Percentiles rank a stretch among this genome's conserved stretches.
These are phyloP conservation scores for Marchantia paleacea DNA, from an alignment of 225 moss, liverwort and hornwort genomes.

Conservation along the genomic window DNA sequence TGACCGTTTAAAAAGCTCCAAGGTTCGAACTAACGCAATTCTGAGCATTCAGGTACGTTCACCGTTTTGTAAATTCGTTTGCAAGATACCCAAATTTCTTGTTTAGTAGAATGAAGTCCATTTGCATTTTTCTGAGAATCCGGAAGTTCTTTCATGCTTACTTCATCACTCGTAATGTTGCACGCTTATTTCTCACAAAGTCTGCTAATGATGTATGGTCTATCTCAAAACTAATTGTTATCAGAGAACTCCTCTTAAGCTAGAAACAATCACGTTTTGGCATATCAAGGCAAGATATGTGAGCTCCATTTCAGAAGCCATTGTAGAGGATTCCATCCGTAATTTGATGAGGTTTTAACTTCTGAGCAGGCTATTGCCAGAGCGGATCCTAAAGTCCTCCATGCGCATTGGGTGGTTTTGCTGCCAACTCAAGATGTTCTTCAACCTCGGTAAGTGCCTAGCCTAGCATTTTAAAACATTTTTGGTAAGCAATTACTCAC, in stretches of 20 bases:
- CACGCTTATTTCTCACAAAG: too few relatives aligned
- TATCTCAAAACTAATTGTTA: too few relatives aligned
- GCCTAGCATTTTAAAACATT: neutral
- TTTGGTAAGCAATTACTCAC: neutral
- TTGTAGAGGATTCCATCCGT: neutral
- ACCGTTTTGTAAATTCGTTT: neutral
- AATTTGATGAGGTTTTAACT: neutral
- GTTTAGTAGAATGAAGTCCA: neutral
- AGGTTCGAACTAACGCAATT: constrained; percentile 79
- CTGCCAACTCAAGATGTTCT: constrained; percentile 83
- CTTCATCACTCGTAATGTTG: too few relatives aligned
- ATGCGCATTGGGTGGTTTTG: constrained; percentile 83
- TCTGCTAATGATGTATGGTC: too few relatives aligned
- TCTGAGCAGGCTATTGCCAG: constrained; percentile 66
- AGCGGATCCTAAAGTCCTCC: constrained; percentile 81
- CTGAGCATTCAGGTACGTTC: constrained; percentile 61
- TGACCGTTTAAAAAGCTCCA: constrained; percentile 86
- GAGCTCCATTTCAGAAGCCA: too few relatives aligned
- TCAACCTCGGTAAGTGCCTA: constrained; percentile 60
- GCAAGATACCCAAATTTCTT: neutral
- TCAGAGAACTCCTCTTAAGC: too few relatives aligned
- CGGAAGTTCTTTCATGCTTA: neutral
- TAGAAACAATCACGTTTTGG: too few relatives aligned
- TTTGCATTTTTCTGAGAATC: neutral
- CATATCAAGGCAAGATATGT: neutral